Evolutionary conservation across 768 basidiomycete genomes (phyloP).

Genomic region (Suillus decipiens): DNA sequence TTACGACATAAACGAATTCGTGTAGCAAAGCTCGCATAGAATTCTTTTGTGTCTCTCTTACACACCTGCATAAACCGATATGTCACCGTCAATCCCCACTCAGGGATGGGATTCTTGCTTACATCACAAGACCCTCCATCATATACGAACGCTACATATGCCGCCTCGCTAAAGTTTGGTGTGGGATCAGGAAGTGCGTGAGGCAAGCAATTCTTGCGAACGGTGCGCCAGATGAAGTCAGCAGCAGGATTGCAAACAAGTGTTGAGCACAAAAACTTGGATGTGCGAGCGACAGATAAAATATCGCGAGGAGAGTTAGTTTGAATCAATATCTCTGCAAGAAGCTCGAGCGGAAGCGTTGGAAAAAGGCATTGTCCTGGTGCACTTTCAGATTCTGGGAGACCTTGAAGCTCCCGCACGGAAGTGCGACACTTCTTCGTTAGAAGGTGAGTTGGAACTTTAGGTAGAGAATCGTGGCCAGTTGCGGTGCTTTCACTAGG

Average conservation of each 20-base stretch:
- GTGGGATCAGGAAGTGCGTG: constrained; percentile 44
- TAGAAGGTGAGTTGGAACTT: neutral
- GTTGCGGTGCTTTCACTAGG: neutral
- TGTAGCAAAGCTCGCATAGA: constrained; percentile 51
- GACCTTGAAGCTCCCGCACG: neutral
- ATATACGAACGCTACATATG: constrained; percentile 68
- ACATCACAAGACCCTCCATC: constrained; percentile 60
- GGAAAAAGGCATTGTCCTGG: constrained; percentile 15
- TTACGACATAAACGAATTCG: constrained; percentile 46
- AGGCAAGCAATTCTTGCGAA: constrained; percentile 41
- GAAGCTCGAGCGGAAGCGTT: constrained; percentile 58
- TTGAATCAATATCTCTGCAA: constrained; percentile 60
- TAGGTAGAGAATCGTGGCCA: neutral
- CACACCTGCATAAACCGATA: constrained; percentile 38
- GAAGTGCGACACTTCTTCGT: neutral
- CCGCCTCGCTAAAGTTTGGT: constrained; percentile 50
- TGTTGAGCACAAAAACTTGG: constrained; percentile 51
- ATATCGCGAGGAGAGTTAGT: constrained; percentile 56
- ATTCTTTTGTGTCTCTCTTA: constrained; percentile 31
- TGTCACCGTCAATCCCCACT: neutral
- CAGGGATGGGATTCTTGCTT: constrained; percentile 15
- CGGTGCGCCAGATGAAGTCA: constrained; percentile 59
- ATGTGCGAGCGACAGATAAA: constrained; percentile 59
- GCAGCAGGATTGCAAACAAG: constrained; percentile 46
- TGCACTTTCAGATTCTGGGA: neutral